Conservation (phyloP, 495 filamentous ascomycete genomes). For the Hyaloscypha finlandica region DNA sequence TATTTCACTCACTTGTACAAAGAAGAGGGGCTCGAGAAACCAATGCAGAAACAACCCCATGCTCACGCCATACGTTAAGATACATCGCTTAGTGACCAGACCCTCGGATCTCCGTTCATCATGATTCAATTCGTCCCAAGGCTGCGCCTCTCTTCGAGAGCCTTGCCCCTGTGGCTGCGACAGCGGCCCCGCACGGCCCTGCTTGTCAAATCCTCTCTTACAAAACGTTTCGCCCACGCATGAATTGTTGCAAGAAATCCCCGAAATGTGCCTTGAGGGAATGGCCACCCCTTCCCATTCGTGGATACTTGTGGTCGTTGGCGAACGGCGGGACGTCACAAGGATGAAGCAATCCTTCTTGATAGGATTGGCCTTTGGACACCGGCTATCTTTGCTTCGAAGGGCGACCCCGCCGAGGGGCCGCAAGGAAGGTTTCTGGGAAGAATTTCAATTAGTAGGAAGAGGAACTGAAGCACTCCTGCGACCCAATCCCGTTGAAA, state of each 20-base stretch:
- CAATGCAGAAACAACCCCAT: slow-evolving; percentile 14
- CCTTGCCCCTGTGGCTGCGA: neutral
- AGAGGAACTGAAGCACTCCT: neutral
- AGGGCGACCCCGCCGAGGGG: neutral
- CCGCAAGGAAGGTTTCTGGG: neutral
- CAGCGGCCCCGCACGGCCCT: slow-evolving; percentile 4
- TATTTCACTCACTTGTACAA: neutral
- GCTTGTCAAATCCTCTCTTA: neutral
- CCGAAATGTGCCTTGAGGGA: slow-evolving; percentile 4
- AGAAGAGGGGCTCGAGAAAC: slow-evolving; percentile 3
- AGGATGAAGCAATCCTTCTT: neutral
- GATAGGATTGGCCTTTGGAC: neutral
- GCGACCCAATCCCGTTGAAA: neutral
- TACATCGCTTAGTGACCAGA: neutral
- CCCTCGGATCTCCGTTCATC: neutral
- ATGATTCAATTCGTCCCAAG: neutral
- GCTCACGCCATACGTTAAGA: neutral
- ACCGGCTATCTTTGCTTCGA: neutral
- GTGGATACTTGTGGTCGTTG: neutral
- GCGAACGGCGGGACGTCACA: neutral
- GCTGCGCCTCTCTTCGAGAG: neutral
- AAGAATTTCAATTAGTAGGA: neutral
- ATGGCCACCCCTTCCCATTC: neutral
- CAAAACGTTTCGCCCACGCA: slow-evolving; percentile 9
- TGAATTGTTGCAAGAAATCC: slow-evolving; percentile 15